Evolutionary conservation across 768 basidiomycete genomes (phyloP), one percentile per base, ranked within the genome.

Genomic region (Lactarius indigo): DNA sequence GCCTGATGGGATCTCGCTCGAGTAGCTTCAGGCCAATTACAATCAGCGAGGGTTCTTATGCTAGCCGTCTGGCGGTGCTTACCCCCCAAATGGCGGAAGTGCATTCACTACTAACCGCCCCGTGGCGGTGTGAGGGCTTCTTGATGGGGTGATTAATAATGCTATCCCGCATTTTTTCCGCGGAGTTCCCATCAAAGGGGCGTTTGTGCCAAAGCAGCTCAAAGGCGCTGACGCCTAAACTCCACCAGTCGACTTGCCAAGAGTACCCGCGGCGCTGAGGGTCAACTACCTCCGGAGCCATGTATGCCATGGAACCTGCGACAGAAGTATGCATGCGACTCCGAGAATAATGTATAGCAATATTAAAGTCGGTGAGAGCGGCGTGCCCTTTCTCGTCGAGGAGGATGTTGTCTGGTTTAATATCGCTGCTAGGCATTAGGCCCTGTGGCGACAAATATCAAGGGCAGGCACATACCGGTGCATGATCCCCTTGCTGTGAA

Each of bases 301-400:
- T 99, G 79, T 99, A 99, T 0, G 97, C 96, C 94, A 99, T 96
- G 73, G 92, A 95, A 4, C 97, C 97, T 8, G 97, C 96, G 18
- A 99, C 91, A 66, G 92, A 94, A 0, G 92, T 94, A 76, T 98
- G 89, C 68, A 91, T 73, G 41, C 96, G 85, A 61, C 89, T 84
- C 66, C 93, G 91, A 13, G 96, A 96, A 75, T 94, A 98, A 76
- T 98, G 96, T 9, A 98, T 96, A 28, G 96, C 97, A 70, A 99
- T 95, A 74, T 99, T 99, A 81, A 99, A 97, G 79, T 99, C 97
- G 10, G 97, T 98, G 72, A 99, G 81, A 74, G 98, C 96, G 1
- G 93, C 96, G 74, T 99, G 96, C 0, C 97, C 97, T 73, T 82
- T 79, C n/a, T 90, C 86, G 76, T 98, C 96, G 64, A 99, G 83